Percentiles rank a stretch among this genome's conserved stretches.
phyloP scores from a whole-genome alignment of 2,329 filamentous ascomycete genomes.

The Botrytis medusae region DNA sequence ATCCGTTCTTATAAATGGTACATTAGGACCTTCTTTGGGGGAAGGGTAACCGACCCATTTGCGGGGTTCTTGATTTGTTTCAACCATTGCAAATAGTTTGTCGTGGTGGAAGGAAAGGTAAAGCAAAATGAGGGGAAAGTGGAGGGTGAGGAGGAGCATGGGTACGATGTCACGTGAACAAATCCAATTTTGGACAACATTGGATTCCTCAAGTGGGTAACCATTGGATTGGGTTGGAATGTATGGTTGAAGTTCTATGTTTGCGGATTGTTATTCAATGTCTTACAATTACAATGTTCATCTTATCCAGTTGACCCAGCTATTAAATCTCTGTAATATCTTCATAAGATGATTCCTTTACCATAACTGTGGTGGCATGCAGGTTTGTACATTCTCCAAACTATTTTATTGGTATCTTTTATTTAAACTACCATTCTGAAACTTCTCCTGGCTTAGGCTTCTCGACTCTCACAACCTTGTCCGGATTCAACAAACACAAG shows the following conservation, averaged over 20 bases:
- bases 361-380: neutral
- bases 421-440: conserved; percentile 43
- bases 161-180: neutral
- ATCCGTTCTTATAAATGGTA: conserved; percentile 48
- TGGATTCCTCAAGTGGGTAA: neutral
- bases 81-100: conserved; percentile 2
- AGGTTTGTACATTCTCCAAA: neutral
- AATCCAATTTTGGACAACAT: neutral
- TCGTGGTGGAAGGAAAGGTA: neutral
- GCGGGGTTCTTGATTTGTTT: neutral
- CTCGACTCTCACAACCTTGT: conserved; percentile 66
- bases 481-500: conserved; percentile 63
- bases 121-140: neutral
- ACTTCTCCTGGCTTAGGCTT: conserved; percentile 51
- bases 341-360: neutral
- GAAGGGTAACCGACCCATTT: conserved; percentile 32
- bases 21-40: conserved; percentile 34
- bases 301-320: neutral
- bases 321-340: neutral
- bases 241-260: neutral
- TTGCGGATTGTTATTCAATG: neutral
- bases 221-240: neutral
- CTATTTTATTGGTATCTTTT: neutral
- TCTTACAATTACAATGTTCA: neutral
- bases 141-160: neutral